A percentile compares a stretch with the other conserved stretches of the same genome.
phyloP scores from a whole-genome alignment of 176 grass and related monocot genomes.

The Oryza nivara region DNA sequence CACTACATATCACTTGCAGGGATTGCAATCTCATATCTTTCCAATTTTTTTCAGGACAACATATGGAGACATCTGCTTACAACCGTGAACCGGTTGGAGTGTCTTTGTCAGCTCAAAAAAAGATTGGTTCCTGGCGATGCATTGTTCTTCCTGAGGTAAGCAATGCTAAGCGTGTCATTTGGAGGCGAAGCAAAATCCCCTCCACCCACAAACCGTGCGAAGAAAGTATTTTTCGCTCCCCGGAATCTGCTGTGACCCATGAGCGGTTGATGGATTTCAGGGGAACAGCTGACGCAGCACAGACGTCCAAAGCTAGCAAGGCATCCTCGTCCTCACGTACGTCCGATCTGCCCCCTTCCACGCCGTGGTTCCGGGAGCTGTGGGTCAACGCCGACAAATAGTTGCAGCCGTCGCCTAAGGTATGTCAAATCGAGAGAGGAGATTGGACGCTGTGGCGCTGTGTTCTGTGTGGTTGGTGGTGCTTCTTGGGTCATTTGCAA shows the following conservation, averaged over 20 bases:
- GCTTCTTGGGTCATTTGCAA: background rate
- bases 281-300: conserved; percentile 27
- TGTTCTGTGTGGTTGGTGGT: background rate
- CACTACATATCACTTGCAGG: background rate
- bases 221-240: conserved; percentile 5
- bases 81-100: conserved; percentile 71
- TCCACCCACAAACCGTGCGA: conserved; percentile 5
- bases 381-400: conserved; percentile 60
- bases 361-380: conserved; percentile 77
- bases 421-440: background rate
- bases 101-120: conserved; percentile 97
- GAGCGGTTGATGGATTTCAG: conserved; percentile 57
- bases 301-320: conserved; percentile 35
- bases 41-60: conserved; percentile 72
- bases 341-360: conserved; percentile 40
- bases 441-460: background rate
- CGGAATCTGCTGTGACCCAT: conserved; percentile 36
- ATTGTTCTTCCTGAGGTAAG: conserved; percentile 91
- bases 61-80: conserved; percentile 84
- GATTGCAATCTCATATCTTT: conserved; percentile 19
- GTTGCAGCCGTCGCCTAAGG: conserved; percentile 30
- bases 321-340: background rate
- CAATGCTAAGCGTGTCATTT: background rate
- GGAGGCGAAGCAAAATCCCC: conserved; percentile 10
- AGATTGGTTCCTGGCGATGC: conserved; percentile 85